Base-by-base conservation (phyloP, 495 filamentous ascomycete species). In the Geoglossum glabrum region DNA sequence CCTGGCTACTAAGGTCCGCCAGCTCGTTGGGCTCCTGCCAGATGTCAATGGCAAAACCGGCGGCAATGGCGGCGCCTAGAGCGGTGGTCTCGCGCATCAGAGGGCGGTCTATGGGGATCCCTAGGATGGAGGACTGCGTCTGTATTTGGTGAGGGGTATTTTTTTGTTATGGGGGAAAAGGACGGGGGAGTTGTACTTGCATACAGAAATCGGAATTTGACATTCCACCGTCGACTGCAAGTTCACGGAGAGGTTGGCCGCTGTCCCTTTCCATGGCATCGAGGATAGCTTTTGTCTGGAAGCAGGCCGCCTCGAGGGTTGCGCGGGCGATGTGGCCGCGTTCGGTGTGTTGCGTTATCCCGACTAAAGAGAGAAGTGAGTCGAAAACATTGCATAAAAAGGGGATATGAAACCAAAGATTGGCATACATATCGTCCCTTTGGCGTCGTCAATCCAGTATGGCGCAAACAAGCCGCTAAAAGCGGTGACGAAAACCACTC, bases 391-490 rank as follows among this genome's bases (percentile, higher is more conserved):
- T n/a, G n/a, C n/a, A 31, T 68, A 49, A 23, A 13, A 49, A 15
- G 13, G 36, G 36, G 36, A 15, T 3, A 40, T 7, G 17, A 21
- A 21, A 10, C 17, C 13, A 4, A 45, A 21, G 4, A 45, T 40
- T 15, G 6, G 30, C 79, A 73, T 73, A 85, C 82, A 90, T 23
- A 92, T 80, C 1, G 90, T 95, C 55, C 90, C 90, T 69, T 89
- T 83, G 33, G 88, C 89, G 70, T 95, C 87, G 67, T 95, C 90
- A 61, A 95, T 94, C 90, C 90, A 97, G 68, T 95, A 95, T n/a
- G 90, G 90, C 19, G 90, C 90, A 68, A 95, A 95, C 0, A 97
- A 75, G 60, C 90, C 90, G 72, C 86, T 92, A 68, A 97, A 97
- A 0, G 90, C 90, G 31, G 90, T 95, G 51, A 97, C 90, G 65